A percentile compares a stretch with the other conserved stretches of the same genome.
These are phyloP conservation scores for Mortierella sp. DNA, from an alignment of 371 early-diverging fungal species.

Conservation along the genomic window DNA sequence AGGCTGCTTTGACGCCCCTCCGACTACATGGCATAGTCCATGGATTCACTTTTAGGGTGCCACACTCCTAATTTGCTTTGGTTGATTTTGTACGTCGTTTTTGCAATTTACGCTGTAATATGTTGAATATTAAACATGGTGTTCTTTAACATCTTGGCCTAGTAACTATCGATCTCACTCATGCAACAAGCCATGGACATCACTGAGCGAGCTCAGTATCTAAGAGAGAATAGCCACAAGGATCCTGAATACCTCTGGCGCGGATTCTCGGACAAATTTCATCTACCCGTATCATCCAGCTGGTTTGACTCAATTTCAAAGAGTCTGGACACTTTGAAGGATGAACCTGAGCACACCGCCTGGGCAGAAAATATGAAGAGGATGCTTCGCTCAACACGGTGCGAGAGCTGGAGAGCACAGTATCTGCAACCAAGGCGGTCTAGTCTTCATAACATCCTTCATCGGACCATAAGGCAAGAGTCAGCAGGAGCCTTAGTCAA, in stretches of 20 bases:
- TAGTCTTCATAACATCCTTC: slow-evolving; percentile 5
- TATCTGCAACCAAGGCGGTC: slow-evolving; percentile 10
- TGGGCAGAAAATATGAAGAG: slow-evolving; percentile 13
- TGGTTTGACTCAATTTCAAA: slow-evolving; percentile 8
- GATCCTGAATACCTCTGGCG: slow-evolving; percentile 26
- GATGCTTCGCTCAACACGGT: slow-evolving; percentile 16
- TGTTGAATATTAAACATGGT: too few species aligned
- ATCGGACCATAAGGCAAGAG: slow-evolving; percentile 6
- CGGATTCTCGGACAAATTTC: slow-evolving; percentile 28
- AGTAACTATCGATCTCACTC: slow-evolving; percentile 6
- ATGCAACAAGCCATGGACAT: slow-evolving; percentile 15
- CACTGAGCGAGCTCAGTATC: slow-evolving; percentile 7
- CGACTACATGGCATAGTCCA: slow-evolving; percentile 28
- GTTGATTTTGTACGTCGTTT: not conserved
- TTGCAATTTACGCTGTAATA: too few species aligned
- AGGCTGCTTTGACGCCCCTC: slow-evolving; percentile 29
- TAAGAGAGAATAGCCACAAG: slow-evolving; percentile 18
- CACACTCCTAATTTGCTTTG: not conserved
- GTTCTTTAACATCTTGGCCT: slow-evolving; percentile 2
- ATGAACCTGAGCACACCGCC: slow-evolving; percentile 10
- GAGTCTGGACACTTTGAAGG: slow-evolving; percentile 6
- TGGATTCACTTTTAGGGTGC: slow-evolving; percentile 30
- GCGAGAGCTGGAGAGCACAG: slow-evolving; percentile 15
- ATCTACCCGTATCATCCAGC: slow-evolving; percentile 9
- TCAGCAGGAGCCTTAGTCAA: slow-evolving; percentile 3